phyloP scores from a whole-genome alignment of 441 rosid species.

The Erodium moschatum region DNA sequence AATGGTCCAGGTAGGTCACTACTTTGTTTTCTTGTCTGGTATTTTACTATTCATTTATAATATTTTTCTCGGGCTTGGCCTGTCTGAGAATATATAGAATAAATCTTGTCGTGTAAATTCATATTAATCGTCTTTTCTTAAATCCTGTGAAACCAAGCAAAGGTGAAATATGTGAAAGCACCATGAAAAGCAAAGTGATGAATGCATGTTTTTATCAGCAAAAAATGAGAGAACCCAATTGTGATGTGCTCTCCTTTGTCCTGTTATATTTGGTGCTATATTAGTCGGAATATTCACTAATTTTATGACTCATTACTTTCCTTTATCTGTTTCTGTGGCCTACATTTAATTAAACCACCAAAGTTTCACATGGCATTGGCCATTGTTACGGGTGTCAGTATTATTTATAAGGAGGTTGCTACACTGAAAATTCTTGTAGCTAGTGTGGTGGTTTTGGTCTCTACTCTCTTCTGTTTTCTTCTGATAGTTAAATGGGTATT shows the following conservation, averaged over 20 bases:
- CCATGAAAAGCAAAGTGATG: slow-evolving; percentile 21
- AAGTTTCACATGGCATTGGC: background rate
- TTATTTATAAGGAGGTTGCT: background rate
- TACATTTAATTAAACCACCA: slow-evolving; percentile 10
- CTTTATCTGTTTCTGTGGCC: background rate
- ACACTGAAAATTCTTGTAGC: background rate
- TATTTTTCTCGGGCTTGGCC: background rate
- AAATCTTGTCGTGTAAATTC: slow-evolving; percentile 15
- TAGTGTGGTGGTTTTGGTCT: slow-evolving; percentile 18
- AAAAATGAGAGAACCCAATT: slow-evolving; percentile 13
- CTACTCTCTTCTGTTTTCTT: slow-evolving; percentile 36
- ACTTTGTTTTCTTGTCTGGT: slow-evolving; percentile 28
- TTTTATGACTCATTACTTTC: slow-evolving; percentile 15
- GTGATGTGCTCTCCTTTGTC: slow-evolving; percentile 30
- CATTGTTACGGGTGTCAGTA: background rate
- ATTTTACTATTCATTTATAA: background rate
- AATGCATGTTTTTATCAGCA: slow-evolving; percentile 20
- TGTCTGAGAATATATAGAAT: slow-evolving; percentile 6
- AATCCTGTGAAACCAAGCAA: slow-evolving; percentile 20
- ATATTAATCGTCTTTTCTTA: slow-evolving; percentile 19
- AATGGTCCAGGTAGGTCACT: slow-evolving; percentile 27
- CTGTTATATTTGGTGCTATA: slow-evolving; percentile 25
- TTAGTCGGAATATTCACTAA: slow-evolving; percentile 18
- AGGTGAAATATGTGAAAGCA: slow-evolving; percentile 14
- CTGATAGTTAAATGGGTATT: slow-evolving; percentile 34